phyloP scores from a whole-genome alignment of 2,329 filamentous ascomycete species.

The Tolypocladium paradoxum region DNA sequence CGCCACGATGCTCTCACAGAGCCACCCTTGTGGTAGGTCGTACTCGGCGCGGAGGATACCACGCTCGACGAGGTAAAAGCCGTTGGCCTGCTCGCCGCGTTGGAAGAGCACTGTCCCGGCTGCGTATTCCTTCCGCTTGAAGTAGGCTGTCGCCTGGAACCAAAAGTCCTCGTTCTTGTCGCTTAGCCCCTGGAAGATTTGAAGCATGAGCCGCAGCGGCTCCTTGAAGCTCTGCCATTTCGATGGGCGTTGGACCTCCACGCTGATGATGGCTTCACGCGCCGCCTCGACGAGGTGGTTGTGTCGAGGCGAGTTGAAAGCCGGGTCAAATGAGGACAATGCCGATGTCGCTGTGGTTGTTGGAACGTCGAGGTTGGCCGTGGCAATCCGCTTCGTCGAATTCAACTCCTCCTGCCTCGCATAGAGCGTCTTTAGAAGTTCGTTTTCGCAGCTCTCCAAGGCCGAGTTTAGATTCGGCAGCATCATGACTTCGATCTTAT shows the following conservation, averaged over 20 bases:
- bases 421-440: constrained; percentile 74
- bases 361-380: constrained; percentile 39
- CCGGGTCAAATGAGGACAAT: constrained; percentile 24
- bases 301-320: constrained; percentile 70
- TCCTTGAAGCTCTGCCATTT: constrained; percentile 84
- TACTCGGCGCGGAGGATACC: constrained; percentile 89
- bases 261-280: constrained; percentile 59
- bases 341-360: constrained; percentile 18
- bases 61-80: constrained; percentile 83
- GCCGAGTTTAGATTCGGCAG: constrained; percentile 89
- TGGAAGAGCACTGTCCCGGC: constrained; percentile 67
- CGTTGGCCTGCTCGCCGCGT: constrained; percentile 64
- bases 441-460: constrained; percentile 89
- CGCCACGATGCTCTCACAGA: constrained; percentile 85
- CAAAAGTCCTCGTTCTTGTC: constrained; percentile 89
- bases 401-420: constrained; percentile 52
- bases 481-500: constrained; percentile 63
- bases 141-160: constrained; percentile 71
- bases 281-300: constrained; percentile 71
- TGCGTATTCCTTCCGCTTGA: constrained; percentile 55
- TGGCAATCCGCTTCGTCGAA: constrained; percentile 29
- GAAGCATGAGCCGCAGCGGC: constrained; percentile 81
- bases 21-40: constrained; percentile 75
- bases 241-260: constrained; percentile 45
- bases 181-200: constrained; percentile 87